Percentiles rank a stretch among this genome's conserved stretches.
Conservation (phyloP, 192 early-diverging fungal genomes). For the Coemansia asiatica region DNA sequence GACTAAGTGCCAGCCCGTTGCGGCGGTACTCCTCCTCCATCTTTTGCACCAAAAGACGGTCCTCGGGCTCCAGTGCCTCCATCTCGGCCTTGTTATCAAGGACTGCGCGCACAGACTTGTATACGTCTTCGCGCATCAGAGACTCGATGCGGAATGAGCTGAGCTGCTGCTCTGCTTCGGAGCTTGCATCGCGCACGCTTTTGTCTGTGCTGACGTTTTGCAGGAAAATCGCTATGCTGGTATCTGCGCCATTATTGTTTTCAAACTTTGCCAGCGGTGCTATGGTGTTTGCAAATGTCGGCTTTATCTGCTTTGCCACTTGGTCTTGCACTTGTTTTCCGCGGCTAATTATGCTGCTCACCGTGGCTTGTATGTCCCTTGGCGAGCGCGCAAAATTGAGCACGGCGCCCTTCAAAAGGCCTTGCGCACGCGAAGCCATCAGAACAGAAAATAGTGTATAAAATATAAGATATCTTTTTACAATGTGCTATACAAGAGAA, state of each 20-base stretch:
- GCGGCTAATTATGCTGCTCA: constrained; percentile 11
- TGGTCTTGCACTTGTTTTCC: constrained; percentile 29
- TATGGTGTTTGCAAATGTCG: constrained; percentile 44
- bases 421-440: constrained; percentile 1
- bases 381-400: constrained; percentile 15
- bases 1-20: constrained; percentile 63
- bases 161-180: constrained; percentile 60
- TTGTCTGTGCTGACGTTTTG: constrained; percentile 57
- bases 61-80: constrained; percentile 52
- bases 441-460: background rate
- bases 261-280: constrained; percentile 33
- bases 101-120: constrained; percentile 41
- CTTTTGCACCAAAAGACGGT: constrained; percentile 60
- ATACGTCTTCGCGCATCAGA: constrained; percentile 60
- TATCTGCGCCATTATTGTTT: constrained; percentile 24
- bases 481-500: no score
- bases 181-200: constrained; percentile 64
- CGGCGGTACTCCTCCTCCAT: constrained; percentile 60
- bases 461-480: no score
- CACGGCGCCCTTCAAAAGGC: constrained; percentile 13
- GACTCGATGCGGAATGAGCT: constrained; percentile 64
- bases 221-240: constrained; percentile 27
- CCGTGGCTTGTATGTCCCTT: constrained; percentile 4
- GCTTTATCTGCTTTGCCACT: constrained; percentile 23
- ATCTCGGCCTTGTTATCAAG: constrained; percentile 35